A percentile compares a stretch with the other conserved stretches of the same genome.
These are phyloP conservation scores for Penicillium sp. DNA, from an alignment of 2,329 filamentous ascomycete genomes.

Conservation along the genomic window DNA sequence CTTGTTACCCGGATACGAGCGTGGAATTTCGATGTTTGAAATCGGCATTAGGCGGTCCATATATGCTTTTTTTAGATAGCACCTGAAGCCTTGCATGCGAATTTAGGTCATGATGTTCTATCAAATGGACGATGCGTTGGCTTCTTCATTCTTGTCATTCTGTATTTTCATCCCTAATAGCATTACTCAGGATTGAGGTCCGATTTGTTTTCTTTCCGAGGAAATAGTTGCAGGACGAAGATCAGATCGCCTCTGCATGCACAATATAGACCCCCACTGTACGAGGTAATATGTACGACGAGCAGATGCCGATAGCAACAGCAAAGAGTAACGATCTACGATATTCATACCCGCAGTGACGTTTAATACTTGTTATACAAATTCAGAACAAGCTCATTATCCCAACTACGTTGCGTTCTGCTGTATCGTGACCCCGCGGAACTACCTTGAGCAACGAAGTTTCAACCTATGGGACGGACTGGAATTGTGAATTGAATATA, in stretches of 20 bases:
- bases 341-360: not conserved
- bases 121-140: slow-evolving; percentile 5
- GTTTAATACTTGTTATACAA: not conserved
- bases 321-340: not conserved
- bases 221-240: not conserved
- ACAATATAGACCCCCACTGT: not conserved
- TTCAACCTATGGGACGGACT: slow-evolving; percentile 4
- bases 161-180: not conserved
- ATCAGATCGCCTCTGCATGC: not conserved
- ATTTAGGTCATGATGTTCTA: slow-evolving; percentile 2
- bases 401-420: not conserved
- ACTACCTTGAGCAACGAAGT: not conserved
- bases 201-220: not conserved
- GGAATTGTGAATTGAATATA: slow-evolving; percentile 6
- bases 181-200: not conserved
- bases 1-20: slow-evolving; percentile 12
- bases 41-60: not conserved
- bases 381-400: not conserved
- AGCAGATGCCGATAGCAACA: not conserved
- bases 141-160: not conserved
- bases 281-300: not conserved
- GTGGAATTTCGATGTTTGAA: not conserved
- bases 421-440: not conserved
- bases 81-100: not conserved
- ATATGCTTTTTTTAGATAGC: not conserved